Evolutionary conservation across 2,329 filamentous ascomycete species (phyloP), one percentile per base, ranked within the genome.

Genomic region (Verticillium nubilum): DNA sequence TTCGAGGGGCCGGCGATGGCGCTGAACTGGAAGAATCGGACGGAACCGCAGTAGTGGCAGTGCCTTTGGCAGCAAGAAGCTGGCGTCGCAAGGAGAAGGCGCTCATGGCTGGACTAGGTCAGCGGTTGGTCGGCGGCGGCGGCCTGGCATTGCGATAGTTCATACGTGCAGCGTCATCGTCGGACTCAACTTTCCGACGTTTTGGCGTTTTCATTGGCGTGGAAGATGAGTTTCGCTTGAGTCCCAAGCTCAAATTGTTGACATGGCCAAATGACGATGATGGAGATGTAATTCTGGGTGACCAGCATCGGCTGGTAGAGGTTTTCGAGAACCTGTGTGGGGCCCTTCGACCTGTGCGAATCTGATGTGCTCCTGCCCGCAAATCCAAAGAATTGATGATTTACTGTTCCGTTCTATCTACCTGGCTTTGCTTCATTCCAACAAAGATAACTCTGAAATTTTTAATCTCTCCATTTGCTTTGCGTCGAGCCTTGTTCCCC

Each of bases 11-110:
- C 12, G 42, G 42, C 19, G 42, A 50, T 10, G 42, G 25, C 4
- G 42, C n/a, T 19, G 42, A 50, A 19, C 42, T 50, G 9, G 42
- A 50, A 23, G 42, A 3, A 7, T 50, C 17, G 13, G 42, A 23
- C 9, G 42, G 19, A n/a, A 23, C 42, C 19, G 42, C 19, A 50
- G 10, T 50, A 19, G 42, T 50, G 25, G 19, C 42, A n/a, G 42
- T 28, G 26, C 25, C 52, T 7, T 53, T 53, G 25, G 13, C 52
- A 29, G 52, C 52, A 13, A 53, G 66, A 3, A 78, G 67, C 58
- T 69, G 73, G 59, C 74, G 74, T 2, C 77, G 70, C 35, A 78
- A 68, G 25, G 78, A 76, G 67, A 79, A 78, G 23, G 78, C 78
- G 66, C 77, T 80, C 70, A 78, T 70, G 19, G 68, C 72, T 76